These are phyloP conservation scores for Sicyos edulis DNA, from an alignment of 306 rosid genomes.

Conservation along the genomic window DNA sequence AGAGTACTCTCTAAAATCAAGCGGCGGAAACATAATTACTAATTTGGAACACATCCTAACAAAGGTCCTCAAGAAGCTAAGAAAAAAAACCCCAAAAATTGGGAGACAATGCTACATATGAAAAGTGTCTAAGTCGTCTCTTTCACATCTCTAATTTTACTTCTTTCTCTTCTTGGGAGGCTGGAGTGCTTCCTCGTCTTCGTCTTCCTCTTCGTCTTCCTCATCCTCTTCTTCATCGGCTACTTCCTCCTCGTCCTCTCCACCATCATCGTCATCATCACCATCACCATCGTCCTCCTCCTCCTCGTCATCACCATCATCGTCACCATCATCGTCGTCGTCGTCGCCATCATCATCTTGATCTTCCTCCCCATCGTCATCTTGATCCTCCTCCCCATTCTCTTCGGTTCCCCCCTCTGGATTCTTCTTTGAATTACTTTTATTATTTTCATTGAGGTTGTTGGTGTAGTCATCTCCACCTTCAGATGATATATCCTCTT, in stretches of 20 bases:
- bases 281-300: constrained; percentile 32
- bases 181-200: constrained; percentile 79
- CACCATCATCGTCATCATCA: constrained; percentile 39
- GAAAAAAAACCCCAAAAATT: too few species aligned
- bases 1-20: constrained; percentile 6
- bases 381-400: constrained; percentile 39
- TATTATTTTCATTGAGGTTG: constrained; percentile 48
- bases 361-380: constrained; percentile 41
- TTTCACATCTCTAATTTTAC: constrained; percentile 32
- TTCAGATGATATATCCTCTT: constrained; percentile 78
- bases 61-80: constrained; percentile 17
- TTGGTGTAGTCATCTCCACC: constrained; percentile 53
- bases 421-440: constrained; percentile 58
- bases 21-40: constrained; percentile 17
- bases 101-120: too few species aligned
- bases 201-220: constrained; percentile 53
- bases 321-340: constrained; percentile 27
- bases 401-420: constrained; percentile 66
- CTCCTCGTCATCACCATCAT: constrained; percentile 18
- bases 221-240: constrained; percentile 44
- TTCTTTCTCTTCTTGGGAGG: constrained; percentile 97
- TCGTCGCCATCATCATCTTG: not conserved
- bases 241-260: constrained; percentile 44
- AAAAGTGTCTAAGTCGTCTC: not conserved
- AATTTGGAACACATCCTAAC: constrained; percentile 16